Base-by-base conservation (phyloP, 2,329 filamentous ascomycete species). In the Penicillium frequentans region DNA sequence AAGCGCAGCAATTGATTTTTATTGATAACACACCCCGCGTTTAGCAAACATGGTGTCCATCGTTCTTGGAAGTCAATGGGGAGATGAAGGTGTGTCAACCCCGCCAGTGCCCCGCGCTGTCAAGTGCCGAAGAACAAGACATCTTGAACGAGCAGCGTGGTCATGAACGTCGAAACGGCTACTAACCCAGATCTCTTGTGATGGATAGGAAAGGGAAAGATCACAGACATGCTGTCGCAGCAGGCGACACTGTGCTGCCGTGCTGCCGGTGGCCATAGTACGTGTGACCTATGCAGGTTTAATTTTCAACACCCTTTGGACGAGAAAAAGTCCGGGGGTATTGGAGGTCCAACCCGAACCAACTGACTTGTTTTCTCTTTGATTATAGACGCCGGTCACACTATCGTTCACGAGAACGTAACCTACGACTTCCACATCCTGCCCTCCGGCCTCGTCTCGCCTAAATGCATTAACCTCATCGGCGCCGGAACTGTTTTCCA, bases 391-490 rank as follows among this genome's bases (percentile, higher is more conserved):
- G 78, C 78, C 56, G 78, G 78, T 42, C 78, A 80, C 65, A 79
- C 78, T 44, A 79, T 80, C 56, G 77, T 80, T 52, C 76, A 77
- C 62, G 71, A 77, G 55, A 68, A 72, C 48, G 69, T 76, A 54
- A 79, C 77, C 48, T 80, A 79, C 64, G 77, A 80, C 65, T 80
- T 80, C 68, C 78, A 80, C 67, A 79, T 80, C 56, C 73, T 80
- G 29, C 78, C 78, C 42, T 76, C 73, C 26, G 76, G 75, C 50
- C 73, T 80, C 50, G 69, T 79, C 61, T 77, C 77, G 39, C 75
- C 77, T 4, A 67, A 66, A 49, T 79, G 76, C 64, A 64, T 79
- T 63, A 80, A 79, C 68, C 71, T 80, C 54, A 78, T 80, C 60
- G 77, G 78, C 46, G 72, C 77, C 53, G 78, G 77, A 54, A 78